These are phyloP conservation scores for Scedosporium aurantiacum DNA, from an alignment of 2,329 filamentous ascomycete genomes.

Conservation along the genomic window DNA sequence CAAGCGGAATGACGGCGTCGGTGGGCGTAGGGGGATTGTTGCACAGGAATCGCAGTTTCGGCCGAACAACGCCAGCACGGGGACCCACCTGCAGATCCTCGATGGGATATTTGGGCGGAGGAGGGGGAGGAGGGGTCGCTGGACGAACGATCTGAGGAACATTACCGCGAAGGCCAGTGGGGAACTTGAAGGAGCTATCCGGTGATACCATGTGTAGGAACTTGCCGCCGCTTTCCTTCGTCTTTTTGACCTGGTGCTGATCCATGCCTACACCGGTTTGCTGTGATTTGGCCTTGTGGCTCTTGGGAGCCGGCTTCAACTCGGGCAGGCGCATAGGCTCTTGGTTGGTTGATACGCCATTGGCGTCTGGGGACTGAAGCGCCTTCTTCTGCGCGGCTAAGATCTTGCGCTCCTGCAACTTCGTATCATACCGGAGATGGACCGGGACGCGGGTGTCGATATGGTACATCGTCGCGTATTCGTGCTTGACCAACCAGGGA, in stretches of 20 bases:
- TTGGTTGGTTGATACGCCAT: slow-evolving; percentile 22
- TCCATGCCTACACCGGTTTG: slow-evolving; percentile 12
- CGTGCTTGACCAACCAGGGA: slow-evolving; percentile 86
- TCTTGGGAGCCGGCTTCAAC: slow-evolving; percentile 63
- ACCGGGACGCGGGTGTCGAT: slow-evolving; percentile 80
- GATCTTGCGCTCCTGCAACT: slow-evolving; percentile 66
- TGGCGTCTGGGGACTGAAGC: slow-evolving; percentile 30
- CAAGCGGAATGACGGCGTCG: slow-evolving; percentile 20
- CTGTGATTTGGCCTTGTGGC: slow-evolving; percentile 51
- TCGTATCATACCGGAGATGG: slow-evolving; percentile 71
- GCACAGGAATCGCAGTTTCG: slow-evolving; percentile 67
- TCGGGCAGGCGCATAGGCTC: slow-evolving; percentile 54
- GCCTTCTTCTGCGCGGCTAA: slow-evolving; percentile 55
- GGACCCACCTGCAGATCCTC: slow-evolving; percentile 80
- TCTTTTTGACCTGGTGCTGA: slow-evolving; percentile 16
- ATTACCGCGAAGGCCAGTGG: slow-evolving; percentile 30
- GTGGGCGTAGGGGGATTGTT: slow-evolving; percentile 45
- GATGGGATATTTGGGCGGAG: slow-evolving; percentile 84
- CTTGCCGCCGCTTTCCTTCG: slow-evolving; percentile 25
- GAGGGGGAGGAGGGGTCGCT: slow-evolving; percentile 46
- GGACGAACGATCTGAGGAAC: slow-evolving; percentile 31
- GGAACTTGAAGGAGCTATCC: slow-evolving; percentile 36
- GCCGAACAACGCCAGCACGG: slow-evolving; percentile 55
- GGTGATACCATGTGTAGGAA: slow-evolving; percentile 27
- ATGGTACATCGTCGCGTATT: slow-evolving; percentile 71